Conservation (phyloP, 176 grass and related monocot species). For the Avena atlantica region DNA sequence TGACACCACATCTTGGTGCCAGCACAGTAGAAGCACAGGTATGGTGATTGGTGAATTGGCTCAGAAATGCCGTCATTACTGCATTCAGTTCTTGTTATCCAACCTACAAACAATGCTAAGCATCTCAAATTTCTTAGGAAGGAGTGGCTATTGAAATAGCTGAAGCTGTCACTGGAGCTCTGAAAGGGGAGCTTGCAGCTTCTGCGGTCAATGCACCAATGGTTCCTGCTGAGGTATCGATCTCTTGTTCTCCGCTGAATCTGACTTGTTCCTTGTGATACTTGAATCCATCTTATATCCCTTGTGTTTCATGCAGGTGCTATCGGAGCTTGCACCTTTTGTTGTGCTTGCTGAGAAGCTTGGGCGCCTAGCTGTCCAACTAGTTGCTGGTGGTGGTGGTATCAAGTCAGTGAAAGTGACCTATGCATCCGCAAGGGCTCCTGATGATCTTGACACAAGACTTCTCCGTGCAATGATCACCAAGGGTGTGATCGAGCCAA, state of each 20-base stretch:
- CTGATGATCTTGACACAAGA: slow-evolving; percentile 89
- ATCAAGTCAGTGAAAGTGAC: slow-evolving; percentile 93
- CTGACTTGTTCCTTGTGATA: background rate
- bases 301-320: slow-evolving; percentile 52
- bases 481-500: slow-evolving; percentile 90
- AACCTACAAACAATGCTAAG: slow-evolving; percentile 24
- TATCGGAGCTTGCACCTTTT: slow-evolving; percentile 87
- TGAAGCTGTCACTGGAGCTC: slow-evolving; percentile 93
- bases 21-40: slow-evolving; percentile 96
- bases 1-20: slow-evolving; percentile 93
- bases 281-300: slow-evolving; percentile 2
- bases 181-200: slow-evolving; percentile 90
- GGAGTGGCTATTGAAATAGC: slow-evolving; percentile 95
- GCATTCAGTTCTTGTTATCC: background rate
- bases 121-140: slow-evolving; percentile 56
- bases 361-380: slow-evolving; percentile 80
- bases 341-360: slow-evolving; percentile 84
- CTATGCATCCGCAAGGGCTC: slow-evolving; percentile 70
- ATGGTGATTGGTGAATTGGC: slow-evolving; percentile 29
- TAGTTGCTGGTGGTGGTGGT: slow-evolving; percentile 81
- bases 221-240: slow-evolving; percentile 80
- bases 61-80: background rate
- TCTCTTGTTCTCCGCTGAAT: slow-evolving; percentile 5
- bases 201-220: slow-evolving; percentile 89
- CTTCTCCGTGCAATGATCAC: slow-evolving; percentile 92